These are phyloP conservation scores for Sarcodon aspratus DNA, from an alignment of 768 basidiomycete species.

Conservation along the genomic window DNA sequence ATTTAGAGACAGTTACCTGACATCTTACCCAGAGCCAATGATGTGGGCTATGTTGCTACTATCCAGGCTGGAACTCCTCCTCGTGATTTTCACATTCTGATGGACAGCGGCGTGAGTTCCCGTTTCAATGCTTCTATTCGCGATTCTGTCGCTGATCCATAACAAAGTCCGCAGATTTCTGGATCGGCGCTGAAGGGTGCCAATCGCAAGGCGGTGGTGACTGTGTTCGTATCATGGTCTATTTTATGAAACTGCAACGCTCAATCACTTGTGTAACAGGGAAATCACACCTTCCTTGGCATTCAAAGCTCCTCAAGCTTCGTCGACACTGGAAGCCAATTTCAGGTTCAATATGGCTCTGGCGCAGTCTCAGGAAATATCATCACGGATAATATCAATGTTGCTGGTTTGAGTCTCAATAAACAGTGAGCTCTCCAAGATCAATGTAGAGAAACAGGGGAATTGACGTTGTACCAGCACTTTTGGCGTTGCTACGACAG, in stretches of 20 bases:
- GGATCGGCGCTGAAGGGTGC: conserved; percentile 28
- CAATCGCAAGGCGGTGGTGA: conserved; percentile 17
- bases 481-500: conserved; percentile 55
- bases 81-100: conserved; percentile 28
- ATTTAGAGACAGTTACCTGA: neutral
- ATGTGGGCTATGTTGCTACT: conserved; percentile 38
- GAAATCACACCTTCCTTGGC: conserved; percentile 61
- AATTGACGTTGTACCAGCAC: conserved; percentile 10
- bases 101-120: conserved; percentile 26
- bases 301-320: conserved; percentile 51
- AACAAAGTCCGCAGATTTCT: conserved; percentile 25
- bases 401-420: conserved; percentile 50
- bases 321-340: conserved; percentile 33
- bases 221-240: conserved; percentile 23
- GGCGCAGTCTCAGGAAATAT: conserved; percentile 58
- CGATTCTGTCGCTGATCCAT: no score
- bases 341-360: conserved; percentile 58
- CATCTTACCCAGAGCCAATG: conserved; percentile 25
- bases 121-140: no score
- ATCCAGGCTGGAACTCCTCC: conserved; percentile 34
- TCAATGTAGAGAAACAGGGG: no score
- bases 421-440: conserved; percentile 22
- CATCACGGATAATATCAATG: conserved; percentile 45
- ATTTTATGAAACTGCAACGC: neutral
- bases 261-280: conserved; percentile 21